Evolutionary conservation across 2,329 filamentous ascomycete genomes (phyloP).

Genomic region (Pleomassaria siparia): DNA sequence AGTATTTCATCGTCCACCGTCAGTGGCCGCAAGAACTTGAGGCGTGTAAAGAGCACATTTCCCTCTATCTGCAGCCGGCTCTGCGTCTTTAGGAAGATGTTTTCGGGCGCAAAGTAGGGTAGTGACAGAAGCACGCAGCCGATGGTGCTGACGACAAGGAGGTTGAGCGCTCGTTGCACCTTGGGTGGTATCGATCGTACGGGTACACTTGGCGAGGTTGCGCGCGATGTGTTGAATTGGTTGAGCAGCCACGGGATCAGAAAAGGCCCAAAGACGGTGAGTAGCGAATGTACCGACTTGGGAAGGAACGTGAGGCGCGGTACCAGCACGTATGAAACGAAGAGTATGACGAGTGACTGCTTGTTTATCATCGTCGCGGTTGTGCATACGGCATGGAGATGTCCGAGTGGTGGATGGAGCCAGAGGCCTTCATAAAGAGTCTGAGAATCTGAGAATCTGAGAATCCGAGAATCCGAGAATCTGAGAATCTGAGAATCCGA

Average conservation of each 20-base stretch:
- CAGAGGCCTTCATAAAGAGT: too few relatives aligned
- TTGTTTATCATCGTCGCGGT: conserved; percentile 32
- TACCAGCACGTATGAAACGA: conserved; percentile 39
- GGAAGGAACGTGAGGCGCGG: conserved; percentile 42
- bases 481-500: too few relatives aligned
- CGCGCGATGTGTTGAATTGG: conserved; percentile 62
- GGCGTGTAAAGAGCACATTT: conserved; percentile 79
- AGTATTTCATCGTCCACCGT: conserved; percentile 65
- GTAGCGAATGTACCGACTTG: conserved; percentile 32
- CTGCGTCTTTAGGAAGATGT: conserved; percentile 75
- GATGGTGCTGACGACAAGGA: conserved; percentile 60
- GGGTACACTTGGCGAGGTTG: conserved; percentile 46
- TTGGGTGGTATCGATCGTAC: conserved; percentile 58
- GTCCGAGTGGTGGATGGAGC: too few relatives aligned
- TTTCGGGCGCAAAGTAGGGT: conserved; percentile 70
- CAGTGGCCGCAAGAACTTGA: conserved; percentile 62
- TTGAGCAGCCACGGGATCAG: conserved; percentile 66
- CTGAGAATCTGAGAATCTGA: too few relatives aligned
- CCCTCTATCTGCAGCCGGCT: conserved; percentile 84
- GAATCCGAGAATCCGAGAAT: too few relatives aligned
- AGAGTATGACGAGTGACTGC: conserved; percentile 34
- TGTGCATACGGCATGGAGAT: not conserved
- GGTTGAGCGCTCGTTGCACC: conserved; percentile 59
- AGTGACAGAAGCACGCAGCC: conserved; percentile 64
- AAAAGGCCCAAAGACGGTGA: conserved; percentile 66